phyloP scores from a whole-genome alignment of 2,329 filamentous ascomycete species.

The Fusarium agapanthi region DNA sequence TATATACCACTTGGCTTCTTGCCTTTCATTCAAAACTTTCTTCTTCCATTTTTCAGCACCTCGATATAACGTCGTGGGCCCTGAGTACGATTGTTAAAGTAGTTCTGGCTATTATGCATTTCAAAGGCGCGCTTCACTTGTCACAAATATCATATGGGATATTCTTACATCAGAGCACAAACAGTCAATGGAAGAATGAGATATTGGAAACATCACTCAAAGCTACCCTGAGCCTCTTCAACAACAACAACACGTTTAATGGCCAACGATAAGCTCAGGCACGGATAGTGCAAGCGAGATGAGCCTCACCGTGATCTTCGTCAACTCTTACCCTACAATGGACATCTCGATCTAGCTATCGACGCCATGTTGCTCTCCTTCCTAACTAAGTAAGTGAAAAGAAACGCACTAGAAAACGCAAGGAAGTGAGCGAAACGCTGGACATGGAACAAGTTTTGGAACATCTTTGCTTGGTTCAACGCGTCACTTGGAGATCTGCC shows the following conservation, averaged over 20 bases:
- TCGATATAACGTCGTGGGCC: accelerated
- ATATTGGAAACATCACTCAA: neutral
- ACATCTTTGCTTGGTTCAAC: neutral
- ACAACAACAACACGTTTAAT: neutral
- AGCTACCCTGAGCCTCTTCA: neutral
- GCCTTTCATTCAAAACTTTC: accelerated
- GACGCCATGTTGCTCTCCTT: neutral
- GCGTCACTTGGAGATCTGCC: neutral
- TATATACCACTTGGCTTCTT: neutral
- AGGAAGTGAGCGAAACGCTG: neutral
- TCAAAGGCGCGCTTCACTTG: neutral
- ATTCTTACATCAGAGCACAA: neutral
- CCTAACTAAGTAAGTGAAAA: constrained; percentile 2
- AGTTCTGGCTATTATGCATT: accelerated
- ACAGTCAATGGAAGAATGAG: neutral
- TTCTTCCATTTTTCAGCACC: neutral
- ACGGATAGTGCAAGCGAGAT: neutral
- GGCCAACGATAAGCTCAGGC: neutral
- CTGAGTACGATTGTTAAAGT: accelerated
- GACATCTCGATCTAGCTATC: neutral
- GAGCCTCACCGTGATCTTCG: neutral
- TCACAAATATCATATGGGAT: neutral
- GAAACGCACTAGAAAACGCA: constrained; percentile 13
- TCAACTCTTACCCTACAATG: constrained; percentile 1
- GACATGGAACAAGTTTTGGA: neutral